phyloP scores from a whole-genome alignment of 83 land plant species.

The Thuja plicata region DNA sequence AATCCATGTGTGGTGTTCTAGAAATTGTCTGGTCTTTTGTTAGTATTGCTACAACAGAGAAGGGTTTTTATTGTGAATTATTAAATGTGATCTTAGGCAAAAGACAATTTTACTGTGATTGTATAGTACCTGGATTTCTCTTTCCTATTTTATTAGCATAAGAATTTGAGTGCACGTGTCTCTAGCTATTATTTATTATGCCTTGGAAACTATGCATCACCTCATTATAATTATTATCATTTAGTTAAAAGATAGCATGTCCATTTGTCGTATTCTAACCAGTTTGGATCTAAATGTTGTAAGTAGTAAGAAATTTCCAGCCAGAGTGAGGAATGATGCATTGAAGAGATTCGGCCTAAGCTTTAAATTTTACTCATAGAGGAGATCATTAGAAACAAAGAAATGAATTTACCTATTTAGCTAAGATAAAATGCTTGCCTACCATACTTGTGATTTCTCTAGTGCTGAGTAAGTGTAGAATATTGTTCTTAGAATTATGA shows the following conservation, averaged over 20 bases:
- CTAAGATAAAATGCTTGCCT: background rate
- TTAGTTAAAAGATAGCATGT: background rate
- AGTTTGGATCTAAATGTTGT: background rate
- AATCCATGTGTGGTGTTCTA: background rate
- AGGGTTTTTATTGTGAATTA: background rate
- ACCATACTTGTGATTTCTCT: background rate
- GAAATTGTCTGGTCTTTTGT: background rate
- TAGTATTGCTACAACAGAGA: background rate
- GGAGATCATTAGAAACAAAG: background rate
- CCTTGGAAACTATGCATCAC: background rate
- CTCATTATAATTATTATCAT: background rate
- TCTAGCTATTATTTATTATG: background rate
- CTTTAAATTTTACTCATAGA: background rate
- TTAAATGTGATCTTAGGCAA: background rate
- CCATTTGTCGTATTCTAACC: background rate
- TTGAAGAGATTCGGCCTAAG: background rate
- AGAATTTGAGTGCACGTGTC: background rate
- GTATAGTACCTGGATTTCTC: background rate
- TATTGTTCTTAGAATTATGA: background rate
- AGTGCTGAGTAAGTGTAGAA: background rate
- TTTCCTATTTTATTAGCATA: background rate
- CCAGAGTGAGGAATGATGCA: background rate
- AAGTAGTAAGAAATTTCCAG: background rate
- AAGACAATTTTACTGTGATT: background rate
- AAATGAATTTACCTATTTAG: background rate